phyloP scores from a whole-genome alignment of 106 monocot species.

The Allium fistulosum region DNA sequence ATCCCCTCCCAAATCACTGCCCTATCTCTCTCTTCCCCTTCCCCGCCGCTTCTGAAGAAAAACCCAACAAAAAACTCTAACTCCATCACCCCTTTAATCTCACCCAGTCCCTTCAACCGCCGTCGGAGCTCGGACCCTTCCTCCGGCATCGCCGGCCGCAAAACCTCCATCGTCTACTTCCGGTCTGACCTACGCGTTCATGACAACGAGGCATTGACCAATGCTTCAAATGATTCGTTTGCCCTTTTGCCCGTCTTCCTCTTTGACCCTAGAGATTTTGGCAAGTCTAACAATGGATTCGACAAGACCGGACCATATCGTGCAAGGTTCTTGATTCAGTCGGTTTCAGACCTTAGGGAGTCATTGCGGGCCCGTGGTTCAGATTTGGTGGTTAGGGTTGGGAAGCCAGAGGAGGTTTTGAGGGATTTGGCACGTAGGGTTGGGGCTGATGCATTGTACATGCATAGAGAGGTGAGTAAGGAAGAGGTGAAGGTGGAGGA shows the following conservation, averaged over 20 bases:
- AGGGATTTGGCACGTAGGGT: conserved; percentile 58
- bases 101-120: conserved; percentile 29
- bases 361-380: conserved; percentile 58
- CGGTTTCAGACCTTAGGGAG: conserved; percentile 72
- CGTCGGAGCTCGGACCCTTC: conserved; percentile 47
- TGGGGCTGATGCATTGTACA: conserved; percentile 82
- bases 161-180: conserved; percentile 83
- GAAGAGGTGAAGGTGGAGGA: conserved; percentile 79
- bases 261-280: conserved; percentile 91
- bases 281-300: conserved; percentile 78
- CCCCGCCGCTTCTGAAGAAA: conserved; percentile 1
- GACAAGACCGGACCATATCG: conserved; percentile 86
- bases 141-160: conserved; percentile 38
- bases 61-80: not conserved
- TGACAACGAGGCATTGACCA: conserved; percentile 78
- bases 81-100: conserved; percentile 21
- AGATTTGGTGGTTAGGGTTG: conserved; percentile 86
- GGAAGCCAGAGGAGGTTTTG: conserved; percentile 64
- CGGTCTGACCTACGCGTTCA: conserved; percentile 91
- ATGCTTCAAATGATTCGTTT: conserved; percentile 54
- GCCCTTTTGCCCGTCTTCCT: conserved; percentile 86
- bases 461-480: conserved; percentile 71
- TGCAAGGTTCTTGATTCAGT: conserved; percentile 70
- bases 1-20: conserved; percentile 51
- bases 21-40: conserved; percentile 17